Evolutionary conservation across 352 stramenopile genomes (phyloP).

Genomic region (Lagenidium giganteum): DNA sequence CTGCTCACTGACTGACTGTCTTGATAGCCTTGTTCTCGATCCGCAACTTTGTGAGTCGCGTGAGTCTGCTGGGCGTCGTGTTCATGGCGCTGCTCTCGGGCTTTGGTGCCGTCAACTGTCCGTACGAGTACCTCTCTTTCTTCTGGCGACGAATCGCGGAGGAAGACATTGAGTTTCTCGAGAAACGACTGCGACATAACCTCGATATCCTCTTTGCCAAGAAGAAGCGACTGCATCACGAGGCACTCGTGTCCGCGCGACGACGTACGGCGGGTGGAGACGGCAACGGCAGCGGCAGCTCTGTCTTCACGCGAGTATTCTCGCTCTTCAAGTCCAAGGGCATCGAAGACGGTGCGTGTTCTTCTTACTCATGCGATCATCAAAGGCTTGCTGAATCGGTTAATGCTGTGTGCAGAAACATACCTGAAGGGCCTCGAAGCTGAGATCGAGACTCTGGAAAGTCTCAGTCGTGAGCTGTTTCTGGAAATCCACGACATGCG

Average conservation of each 20-base stretch:
- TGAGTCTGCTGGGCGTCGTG: slow-evolving; percentile 73
- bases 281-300: slow-evolving; percentile 8
- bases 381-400: slow-evolving; percentile 10
- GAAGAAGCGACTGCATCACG: slow-evolving; percentile 67
- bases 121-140: slow-evolving; percentile 83
- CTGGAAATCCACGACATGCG: slow-evolving; percentile 81
- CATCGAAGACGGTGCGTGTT: slow-evolving; percentile 16
- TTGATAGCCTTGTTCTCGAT: slow-evolving; percentile 65
- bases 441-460: slow-evolving; percentile 76
- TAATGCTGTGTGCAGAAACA: slow-evolving; percentile 20
- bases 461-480: slow-evolving; percentile 71
- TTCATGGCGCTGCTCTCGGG: slow-evolving; percentile 81
- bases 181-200: slow-evolving; percentile 77
- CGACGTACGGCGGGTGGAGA: slow-evolving; percentile 18
- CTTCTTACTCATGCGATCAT: slow-evolving; percentile 4
- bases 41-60: slow-evolving; percentile 74
- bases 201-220: slow-evolving; percentile 78
- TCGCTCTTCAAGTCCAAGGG: slow-evolving; percentile 20
- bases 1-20: too few species aligned
- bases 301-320: slow-evolving; percentile 28
- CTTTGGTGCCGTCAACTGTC: slow-evolving; percentile 80
- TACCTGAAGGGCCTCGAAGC: slow-evolving; percentile 61
- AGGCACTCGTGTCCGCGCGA: slow-evolving; percentile 28
- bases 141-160: slow-evolving; percentile 75
- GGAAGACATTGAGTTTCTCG: slow-evolving; percentile 77